These are phyloP conservation scores for Fusarium citri DNA, from an alignment of 2,329 filamentous ascomycete species.

Conservation along the genomic window DNA sequence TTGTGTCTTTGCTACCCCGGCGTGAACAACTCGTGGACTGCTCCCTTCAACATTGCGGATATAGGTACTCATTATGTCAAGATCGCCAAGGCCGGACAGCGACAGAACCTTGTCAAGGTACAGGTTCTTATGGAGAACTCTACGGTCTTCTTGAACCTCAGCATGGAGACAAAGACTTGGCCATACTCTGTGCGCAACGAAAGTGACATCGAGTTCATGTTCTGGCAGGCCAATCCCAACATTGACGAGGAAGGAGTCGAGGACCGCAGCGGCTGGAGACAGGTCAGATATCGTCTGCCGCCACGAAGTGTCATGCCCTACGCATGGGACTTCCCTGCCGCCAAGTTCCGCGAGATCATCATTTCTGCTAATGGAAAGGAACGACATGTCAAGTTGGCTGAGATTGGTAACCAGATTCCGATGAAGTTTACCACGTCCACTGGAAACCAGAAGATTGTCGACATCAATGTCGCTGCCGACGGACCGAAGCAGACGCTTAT, in stretches of 20 bases:
- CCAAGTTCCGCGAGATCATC: slow-evolving; percentile 94
- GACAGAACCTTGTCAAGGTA: slow-evolving; percentile 86
- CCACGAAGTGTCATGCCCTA: slow-evolving; percentile 99
- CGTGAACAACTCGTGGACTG: slow-evolving; percentile 96
- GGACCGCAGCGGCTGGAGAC: slow-evolving; percentile 89
- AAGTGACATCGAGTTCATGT: slow-evolving; percentile 95
- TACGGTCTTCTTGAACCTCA: slow-evolving; percentile 92
- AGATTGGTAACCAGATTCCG: slow-evolving; percentile 95
- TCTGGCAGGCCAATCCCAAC: slow-evolving; percentile 94
- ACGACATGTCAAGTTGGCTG: slow-evolving; percentile 91
- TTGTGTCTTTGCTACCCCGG: slow-evolving; percentile 93
- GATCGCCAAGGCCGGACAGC: slow-evolving; percentile 87
- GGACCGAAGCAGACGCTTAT: slow-evolving; percentile 96
- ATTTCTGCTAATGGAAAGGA: slow-evolving; percentile 69
- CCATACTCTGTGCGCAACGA: slow-evolving; percentile 99
- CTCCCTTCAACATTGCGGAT: slow-evolving; percentile 97
- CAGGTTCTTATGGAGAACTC: slow-evolving; percentile 93
- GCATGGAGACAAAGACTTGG: slow-evolving; percentile 93
- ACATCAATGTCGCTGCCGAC: slow-evolving; percentile 95
- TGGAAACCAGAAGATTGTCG: slow-evolving; percentile 86
- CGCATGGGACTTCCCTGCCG: slow-evolving; percentile 98
- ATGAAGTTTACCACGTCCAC: slow-evolving; percentile 83
- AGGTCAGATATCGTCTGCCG: slow-evolving; percentile 90
- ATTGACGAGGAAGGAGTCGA: slow-evolving; percentile 89
- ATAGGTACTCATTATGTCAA: slow-evolving; percentile 94